phyloP scores from a whole-genome alignment of 2,329 filamentous ascomycete genomes.

The Fusarium floridanum region DNA sequence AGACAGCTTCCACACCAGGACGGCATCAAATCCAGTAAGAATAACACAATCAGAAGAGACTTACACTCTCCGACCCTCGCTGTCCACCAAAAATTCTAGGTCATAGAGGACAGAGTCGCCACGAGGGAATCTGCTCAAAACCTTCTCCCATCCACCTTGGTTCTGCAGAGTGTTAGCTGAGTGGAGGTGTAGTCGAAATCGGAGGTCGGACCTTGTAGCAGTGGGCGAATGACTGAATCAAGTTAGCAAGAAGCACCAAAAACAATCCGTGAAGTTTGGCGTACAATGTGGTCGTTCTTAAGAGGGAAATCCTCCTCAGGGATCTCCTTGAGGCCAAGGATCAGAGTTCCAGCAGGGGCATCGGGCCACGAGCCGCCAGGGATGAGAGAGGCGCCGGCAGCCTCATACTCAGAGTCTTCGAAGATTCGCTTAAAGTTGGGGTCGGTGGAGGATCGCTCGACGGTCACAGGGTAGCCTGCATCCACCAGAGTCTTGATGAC shows the following conservation, averaged over 20 bases:
- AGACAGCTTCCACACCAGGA: neutral
- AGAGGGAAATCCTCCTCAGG: conserved; percentile 74
- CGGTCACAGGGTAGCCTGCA: conserved; percentile 76
- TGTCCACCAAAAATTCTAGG: conserved; percentile 86
- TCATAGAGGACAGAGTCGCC: conserved; percentile 76
- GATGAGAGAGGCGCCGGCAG: conserved; percentile 74
- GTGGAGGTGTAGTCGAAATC: conserved; percentile 48
- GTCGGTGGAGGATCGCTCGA: conserved; percentile 66
- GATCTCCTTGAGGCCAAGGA: conserved; percentile 84
- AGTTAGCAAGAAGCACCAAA: neutral
- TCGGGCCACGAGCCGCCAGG: conserved; percentile 76
- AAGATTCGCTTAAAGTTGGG: conserved; percentile 74
- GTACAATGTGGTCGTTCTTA: conserved; percentile 45
- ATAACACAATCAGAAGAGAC: conserved; percentile 2
- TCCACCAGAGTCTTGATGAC: conserved; percentile 69
- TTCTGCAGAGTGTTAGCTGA: conserved; percentile 77
- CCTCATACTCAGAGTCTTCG: conserved; percentile 71
- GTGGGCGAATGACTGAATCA: conserved; percentile 71
- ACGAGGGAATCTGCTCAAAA: conserved; percentile 82
- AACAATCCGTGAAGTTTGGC: neutral
- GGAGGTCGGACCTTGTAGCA: conserved; percentile 69
- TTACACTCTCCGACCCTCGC: conserved; percentile 28
- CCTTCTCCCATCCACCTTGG: conserved; percentile 82
- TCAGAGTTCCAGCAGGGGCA: conserved; percentile 76
- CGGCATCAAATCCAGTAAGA: neutral